Evolutionary conservation across 2,329 filamentous ascomycete species (phyloP).

Genomic region (Penicillium sp.): DNA sequence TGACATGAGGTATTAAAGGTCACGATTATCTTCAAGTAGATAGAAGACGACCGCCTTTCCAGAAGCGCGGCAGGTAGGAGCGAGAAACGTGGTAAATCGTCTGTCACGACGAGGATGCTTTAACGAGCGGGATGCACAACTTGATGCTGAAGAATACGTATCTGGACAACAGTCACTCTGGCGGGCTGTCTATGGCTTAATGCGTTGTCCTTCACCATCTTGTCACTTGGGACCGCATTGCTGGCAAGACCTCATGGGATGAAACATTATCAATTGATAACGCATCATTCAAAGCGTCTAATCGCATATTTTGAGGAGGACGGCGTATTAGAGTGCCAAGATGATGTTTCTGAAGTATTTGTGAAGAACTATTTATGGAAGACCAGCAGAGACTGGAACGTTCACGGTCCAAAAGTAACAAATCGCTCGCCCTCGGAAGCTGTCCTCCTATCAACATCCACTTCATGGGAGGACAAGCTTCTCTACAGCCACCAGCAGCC

Average conservation of each 20-base stretch:
- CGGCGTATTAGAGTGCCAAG: conserved; percentile 3
- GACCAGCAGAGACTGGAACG: conserved; percentile 10
- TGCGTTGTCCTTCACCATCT: conserved; percentile 5
- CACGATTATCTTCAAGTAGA: too few species aligned
- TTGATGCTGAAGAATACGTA: conserved; percentile 10
- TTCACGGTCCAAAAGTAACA: conserved; percentile 7
- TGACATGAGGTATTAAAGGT: too few species aligned
- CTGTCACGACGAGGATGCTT: conserved; percentile 7
- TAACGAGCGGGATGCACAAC: conserved; percentile 8
- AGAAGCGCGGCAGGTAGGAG: too few species aligned
- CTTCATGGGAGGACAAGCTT: conserved; percentile 5
- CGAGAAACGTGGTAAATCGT: too few species aligned
- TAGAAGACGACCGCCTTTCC: too few species aligned
- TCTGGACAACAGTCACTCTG: conserved; percentile 12
- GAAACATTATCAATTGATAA: conserved; percentile 15
- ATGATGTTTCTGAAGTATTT: conserved; percentile 8
- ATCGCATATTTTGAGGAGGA: conserved; percentile 7
- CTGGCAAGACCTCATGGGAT: conserved; percentile 16
- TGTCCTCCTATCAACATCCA: conserved; percentile 10
- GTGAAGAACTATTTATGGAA: conserved; percentile 14
- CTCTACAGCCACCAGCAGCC: not conserved
- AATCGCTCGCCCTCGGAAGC: conserved; percentile 1
- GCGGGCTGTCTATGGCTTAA: conserved; percentile 14
- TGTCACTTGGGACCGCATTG: conserved; percentile 16
- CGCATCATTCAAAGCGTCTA: conserved; percentile 1